Evolutionary conservation across 306 rosid species (phyloP), one percentile per base, ranked within the genome.

Genomic region (Ziziphus jujuba): DNA sequence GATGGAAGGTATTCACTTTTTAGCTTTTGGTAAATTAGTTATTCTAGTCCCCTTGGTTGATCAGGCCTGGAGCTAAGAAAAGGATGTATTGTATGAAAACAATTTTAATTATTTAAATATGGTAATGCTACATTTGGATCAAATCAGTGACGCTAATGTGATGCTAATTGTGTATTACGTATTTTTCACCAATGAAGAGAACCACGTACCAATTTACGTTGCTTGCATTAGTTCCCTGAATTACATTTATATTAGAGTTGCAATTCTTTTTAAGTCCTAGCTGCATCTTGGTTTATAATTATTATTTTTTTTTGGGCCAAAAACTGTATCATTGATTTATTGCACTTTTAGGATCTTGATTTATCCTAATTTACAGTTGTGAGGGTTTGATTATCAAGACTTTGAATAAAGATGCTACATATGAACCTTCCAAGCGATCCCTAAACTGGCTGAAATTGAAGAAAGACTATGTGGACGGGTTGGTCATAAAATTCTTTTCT

Each of bases 331-430:
- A 56, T 60, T 24, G 40, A 63, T 31, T 23, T 24, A 62, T 23
- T 59, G 31, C 11, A 71, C 15, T 36, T 38, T 70, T 19, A 54
- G 17, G 22, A 44, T 66, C 63, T 57, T 65, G 59, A 53, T 38
- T 71, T 49, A 77, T 76, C 75, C 72, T 77, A 57, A 56, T 71
- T 59, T 83, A 72, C 80, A 92, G 97, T 64, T 84, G 89, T 71
- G 98, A 92, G 78, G 99, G 97, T 62, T 81, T 90, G 61, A 93
- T 93, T 50, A 87, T 88, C 68, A 93, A 93, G 77, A 90, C 99
- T 50, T 67, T 93, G 72, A 47, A 76, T 61, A 87, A 83, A 72
- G 99, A 93, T 66, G 88, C 99, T 58, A 88, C 99, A 5, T 93
- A 93, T 56, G 99, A 93, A 80, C 97, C 99, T 76, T 79, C 95